Conservation (phyloP, 306 rosid species). For the Vigna nakashimae region DNA sequence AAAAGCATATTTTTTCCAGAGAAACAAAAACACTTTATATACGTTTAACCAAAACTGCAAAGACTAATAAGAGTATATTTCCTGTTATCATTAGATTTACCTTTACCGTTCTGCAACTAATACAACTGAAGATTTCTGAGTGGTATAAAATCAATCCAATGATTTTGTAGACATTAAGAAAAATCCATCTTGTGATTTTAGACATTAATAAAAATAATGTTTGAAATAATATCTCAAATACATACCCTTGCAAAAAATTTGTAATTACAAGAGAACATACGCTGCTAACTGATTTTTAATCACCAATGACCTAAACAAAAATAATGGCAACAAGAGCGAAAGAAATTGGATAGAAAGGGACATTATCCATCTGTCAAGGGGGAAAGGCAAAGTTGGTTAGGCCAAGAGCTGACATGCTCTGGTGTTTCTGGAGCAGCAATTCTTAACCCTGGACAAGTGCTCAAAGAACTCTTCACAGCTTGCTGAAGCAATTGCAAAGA, state of each 20-base stretch:
- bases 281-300: neutral
- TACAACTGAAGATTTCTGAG: neutral
- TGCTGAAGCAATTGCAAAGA: slow-evolving; percentile 42
- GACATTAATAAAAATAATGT: neutral
- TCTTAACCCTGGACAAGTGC: slow-evolving; percentile 20
- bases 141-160: neutral
- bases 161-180: neutral
- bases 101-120: neutral
- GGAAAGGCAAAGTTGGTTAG: slow-evolving; percentile 2
- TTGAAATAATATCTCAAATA: neutral
- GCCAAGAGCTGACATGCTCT: slow-evolving; percentile 30
- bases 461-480: slow-evolving; percentile 31
- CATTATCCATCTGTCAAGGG: slow-evolving; percentile 5
- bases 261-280: slow-evolving; percentile 41
- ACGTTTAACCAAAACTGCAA: too few relatives aligned
- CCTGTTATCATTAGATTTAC: neutral
- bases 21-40: too few relatives aligned
- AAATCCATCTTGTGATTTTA: slow-evolving; percentile 8
- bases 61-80: too few relatives aligned
- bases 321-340: slow-evolving; percentile 21
- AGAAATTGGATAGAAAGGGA: slow-evolving; percentile 5
- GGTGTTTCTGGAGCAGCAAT: slow-evolving; percentile 12
- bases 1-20: too few relatives aligned
- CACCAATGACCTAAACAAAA: slow-evolving; percentile 24
- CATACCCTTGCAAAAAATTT: slow-evolving; percentile 26